Base-by-base conservation (phyloP, 2,329 filamentous ascomycete genomes). In the Penicillium sclerotigenum region DNA sequence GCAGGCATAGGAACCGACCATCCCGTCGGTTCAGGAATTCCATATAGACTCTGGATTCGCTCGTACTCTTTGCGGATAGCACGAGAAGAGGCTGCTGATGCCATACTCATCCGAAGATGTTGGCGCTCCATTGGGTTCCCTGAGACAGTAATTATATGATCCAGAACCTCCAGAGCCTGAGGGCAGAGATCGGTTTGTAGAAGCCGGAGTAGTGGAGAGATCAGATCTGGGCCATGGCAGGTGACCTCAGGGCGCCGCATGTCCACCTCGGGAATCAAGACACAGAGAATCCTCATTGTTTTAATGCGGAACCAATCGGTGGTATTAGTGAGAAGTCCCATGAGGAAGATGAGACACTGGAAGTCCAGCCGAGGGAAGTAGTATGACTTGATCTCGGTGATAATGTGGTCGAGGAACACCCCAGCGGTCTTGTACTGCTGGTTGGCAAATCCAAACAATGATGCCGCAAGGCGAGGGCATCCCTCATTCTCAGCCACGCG, bases 61-160 rank as follows among this genome's bases (percentile, higher is more conserved):
- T 96, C 93, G 65, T 96, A 97, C 74, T 97, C 92, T 71, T 97
- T 97, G 47, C 90, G 87, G 47, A 94, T 88, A 0, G 88, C 86
- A 65, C 89, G 88, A 0, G 91, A 94, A 2, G 91, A 91, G 1
- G 89, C 87, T 10, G 75, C 70, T 13, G 90, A 88, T 5, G 91
- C 92, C 91, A 99, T 97, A 73, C 93, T 97, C 95, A 99, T 99
- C 37, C 94, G 86, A 56, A 99, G 78, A 69, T 97, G 91, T 65
- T 97, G 91, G 65, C 90, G 91, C 73, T 97, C 94, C 82, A 96
- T 91, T 1, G 93, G 89, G 31, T 89, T 91, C 5, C 90, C 89
- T 0, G 91, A 91, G 79, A 97, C 93, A 28, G 89, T 90, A 83
- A 97, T 96, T 65, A 97, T 94, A 61, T 93, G 90, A 72, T 99